Evolutionary conservation across 352 stramenopile genomes (phyloP), one percentile per base, ranked within the genome.

Genomic region (Globisporangium radiosum): DNA sequence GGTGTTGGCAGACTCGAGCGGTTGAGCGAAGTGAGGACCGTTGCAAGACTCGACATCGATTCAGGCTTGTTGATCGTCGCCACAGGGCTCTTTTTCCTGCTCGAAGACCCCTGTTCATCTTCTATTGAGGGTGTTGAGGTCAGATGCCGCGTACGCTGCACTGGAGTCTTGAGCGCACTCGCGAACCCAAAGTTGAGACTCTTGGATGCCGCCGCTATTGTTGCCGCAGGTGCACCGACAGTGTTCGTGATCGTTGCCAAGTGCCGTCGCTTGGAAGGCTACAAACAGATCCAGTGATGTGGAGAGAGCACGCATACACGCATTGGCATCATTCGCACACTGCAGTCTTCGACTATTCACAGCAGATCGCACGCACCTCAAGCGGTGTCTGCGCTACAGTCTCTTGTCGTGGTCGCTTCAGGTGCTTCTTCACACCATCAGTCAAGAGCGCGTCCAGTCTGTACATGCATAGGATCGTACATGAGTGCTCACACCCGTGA

Each of bases 211-310:
- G 25, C 25, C 3, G 25, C 25, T 33, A 3, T 33, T 36, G 56
- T 44, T 47, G 49, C 38, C 15, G 36, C 52, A 36, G 54, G 52
- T 15, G 57, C 62, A 15, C 47, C 57, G 43, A 81, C 40, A 40
- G 73, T 84, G 60, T 86, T 88, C 17, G 78, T 88, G 58, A 88
- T 88, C 13, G 75, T 86, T 10, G 73, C 72, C 13, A 88, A 51
- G 56, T 85, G 73, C 40, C 75, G 64, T 53, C 78, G 66, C 52
- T 86, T 88, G 19, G 64, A 47, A 37, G 62, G 36, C 75, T 86
- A 17, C n/a, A 25, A 17, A 33, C 25, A 33, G 25, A 33, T 33
- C 25, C 25, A 33, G 25, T 2, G 2, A 33, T 33, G 25, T 33
- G 25, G 25, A 33, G 25, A 33, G 1, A 33, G 25, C 25, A 33